Evolutionary conservation across 768 basidiomycete genomes (phyloP).

Genomic region (Jaapia argillacea): DNA sequence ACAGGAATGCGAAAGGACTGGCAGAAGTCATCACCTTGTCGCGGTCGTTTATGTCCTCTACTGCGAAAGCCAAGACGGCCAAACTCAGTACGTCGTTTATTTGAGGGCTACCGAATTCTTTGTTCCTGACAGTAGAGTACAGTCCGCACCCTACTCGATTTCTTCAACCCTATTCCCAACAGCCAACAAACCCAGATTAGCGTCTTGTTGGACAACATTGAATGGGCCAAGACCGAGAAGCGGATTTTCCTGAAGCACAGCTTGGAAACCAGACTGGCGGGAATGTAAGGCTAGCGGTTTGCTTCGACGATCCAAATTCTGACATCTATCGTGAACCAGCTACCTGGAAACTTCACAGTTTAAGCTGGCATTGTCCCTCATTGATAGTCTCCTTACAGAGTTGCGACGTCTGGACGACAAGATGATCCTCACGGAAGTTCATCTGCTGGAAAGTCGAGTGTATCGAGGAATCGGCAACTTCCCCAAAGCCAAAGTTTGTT

Average conservation of each 20-base stretch:
- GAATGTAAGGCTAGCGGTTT: slow-evolving; percentile 36
- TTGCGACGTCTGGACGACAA: slow-evolving; percentile 94
- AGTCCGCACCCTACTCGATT: slow-evolving; percentile 93
- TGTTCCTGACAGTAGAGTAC: not conserved
- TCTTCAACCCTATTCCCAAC: slow-evolving; percentile 72
- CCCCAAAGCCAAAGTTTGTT: slow-evolving; percentile 74
- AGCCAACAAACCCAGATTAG: slow-evolving; percentile 69
- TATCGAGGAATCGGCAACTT: slow-evolving; percentile 86
- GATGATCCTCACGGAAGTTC: slow-evolving; percentile 95
- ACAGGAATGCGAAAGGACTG: slow-evolving; percentile 75
- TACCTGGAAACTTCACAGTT: slow-evolving; percentile 70
- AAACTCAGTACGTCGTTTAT: slow-evolving; percentile 65
- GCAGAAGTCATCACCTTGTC: slow-evolving; percentile 82
- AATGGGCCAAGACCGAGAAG: slow-evolving; percentile 87
- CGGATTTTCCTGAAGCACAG: slow-evolving; percentile 94
- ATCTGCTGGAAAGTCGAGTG: slow-evolving; percentile 86
- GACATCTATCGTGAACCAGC: slow-evolving; percentile 21
- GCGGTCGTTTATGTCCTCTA: slow-evolving; percentile 78
- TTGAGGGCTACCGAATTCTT: no score
- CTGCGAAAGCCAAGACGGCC: slow-evolving; percentile 94
- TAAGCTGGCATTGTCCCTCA: slow-evolving; percentile 69
- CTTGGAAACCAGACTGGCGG: slow-evolving; percentile 80
- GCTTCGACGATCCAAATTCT: not conserved
- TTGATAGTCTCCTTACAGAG: slow-evolving; percentile 84
- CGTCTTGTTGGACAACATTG: slow-evolving; percentile 84